Evolutionary conservation across 2,329 filamentous ascomycete genomes (phyloP).

Genomic region (Fusarium musae): DNA sequence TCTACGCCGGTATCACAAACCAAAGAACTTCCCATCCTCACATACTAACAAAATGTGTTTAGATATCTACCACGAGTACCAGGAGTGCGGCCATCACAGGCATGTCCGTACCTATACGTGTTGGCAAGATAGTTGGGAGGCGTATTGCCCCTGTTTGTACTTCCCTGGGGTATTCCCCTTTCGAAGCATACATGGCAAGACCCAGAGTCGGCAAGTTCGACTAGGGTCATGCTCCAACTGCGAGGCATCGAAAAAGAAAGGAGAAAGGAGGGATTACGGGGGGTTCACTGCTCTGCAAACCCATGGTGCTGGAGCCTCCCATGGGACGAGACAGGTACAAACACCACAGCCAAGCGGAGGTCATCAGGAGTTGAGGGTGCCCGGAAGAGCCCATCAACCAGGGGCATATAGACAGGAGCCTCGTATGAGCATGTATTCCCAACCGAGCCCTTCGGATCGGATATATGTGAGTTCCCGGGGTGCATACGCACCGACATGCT

Average conservation of each 20-base stretch:
- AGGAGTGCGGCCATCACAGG: background rate
- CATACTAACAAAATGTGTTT: background rate
- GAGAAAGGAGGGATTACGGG: background rate
- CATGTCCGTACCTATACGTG: background rate
- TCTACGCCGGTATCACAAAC: background rate
- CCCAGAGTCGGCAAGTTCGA: background rate
- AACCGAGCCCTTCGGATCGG: background rate
- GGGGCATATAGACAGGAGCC: background rate
- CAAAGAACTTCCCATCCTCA: background rate
- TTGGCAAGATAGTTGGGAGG: constrained; percentile 2
- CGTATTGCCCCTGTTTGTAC: background rate
- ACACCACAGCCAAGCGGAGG: background rate
- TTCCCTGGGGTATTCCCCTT: background rate
- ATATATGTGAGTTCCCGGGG: background rate
- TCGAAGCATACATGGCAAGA: background rate
- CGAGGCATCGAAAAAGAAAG: background rate
- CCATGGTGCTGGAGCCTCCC: background rate
- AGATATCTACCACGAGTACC: background rate
- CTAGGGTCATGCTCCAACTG: background rate
- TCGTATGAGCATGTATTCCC: background rate
- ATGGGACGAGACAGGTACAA: background rate
- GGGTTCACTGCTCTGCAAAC: background rate
- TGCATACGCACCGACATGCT: background rate
- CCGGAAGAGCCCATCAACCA: background rate
- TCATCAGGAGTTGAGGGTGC: background rate